Conservation (phyloP, 257 asterid species). For the Eustoma russellianum region DNA sequence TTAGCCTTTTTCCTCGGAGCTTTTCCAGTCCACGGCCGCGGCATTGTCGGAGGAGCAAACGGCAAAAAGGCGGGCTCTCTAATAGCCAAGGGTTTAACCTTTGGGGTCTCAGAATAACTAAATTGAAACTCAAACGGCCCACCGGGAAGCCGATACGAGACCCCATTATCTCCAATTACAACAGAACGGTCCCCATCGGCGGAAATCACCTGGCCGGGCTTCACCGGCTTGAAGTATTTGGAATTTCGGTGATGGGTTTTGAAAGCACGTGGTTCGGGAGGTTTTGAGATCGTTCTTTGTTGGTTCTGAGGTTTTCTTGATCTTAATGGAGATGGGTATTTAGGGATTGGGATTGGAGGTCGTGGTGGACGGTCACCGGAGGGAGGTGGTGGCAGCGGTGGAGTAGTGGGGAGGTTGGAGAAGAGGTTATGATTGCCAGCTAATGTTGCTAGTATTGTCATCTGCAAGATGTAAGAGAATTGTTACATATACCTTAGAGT, state of each 20-base stretch:
- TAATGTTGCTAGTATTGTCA: constrained; percentile 66
- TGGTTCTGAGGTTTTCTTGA: constrained; percentile 21
- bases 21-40: constrained; percentile 98
- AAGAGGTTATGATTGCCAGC: constrained; percentile 50
- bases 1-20: constrained; percentile 83
- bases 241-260: constrained; percentile 50
- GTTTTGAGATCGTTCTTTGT: constrained; percentile 12
- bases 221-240: constrained; percentile 71
- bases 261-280: constrained; percentile 37
- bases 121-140: constrained; percentile 93
- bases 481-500: neutral
- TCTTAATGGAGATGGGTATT: constrained; percentile 47
- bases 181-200: constrained; percentile 47
- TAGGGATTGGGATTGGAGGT: constrained; percentile 56
- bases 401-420: constrained; percentile 33
- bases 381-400: constrained; percentile 34
- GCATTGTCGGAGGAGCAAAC: constrained; percentile 89
- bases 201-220: constrained; percentile 56
- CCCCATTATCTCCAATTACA: constrained; percentile 60
- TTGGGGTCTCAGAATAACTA: constrained; percentile 85
- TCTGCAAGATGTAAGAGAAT: constrained; percentile 2
- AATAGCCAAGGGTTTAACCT: constrained; percentile 68
- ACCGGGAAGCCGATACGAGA: constrained; percentile 72
- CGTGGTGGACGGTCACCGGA: constrained; percentile 23
- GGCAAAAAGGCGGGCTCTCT: constrained; percentile 93